Percentiles rank a stretch among this genome's conserved stretches.
phyloP scores from a whole-genome alignment of 768 basidiomycete genomes.

The Boletus barrowsii region DNA sequence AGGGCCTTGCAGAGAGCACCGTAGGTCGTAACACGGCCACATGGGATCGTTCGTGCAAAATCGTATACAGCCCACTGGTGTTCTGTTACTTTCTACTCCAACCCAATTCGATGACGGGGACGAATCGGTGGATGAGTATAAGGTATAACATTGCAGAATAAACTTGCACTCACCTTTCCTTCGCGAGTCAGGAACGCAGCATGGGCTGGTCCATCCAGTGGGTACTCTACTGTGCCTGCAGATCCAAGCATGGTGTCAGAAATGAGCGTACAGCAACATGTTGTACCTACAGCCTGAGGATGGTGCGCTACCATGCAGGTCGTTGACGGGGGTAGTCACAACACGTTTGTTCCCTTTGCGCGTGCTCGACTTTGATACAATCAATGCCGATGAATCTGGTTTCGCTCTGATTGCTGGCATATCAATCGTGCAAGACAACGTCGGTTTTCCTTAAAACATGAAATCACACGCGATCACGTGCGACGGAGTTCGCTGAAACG shows the following conservation, averaged over 20 bases:
- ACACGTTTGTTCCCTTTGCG: background rate
- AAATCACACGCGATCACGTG: too few species aligned
- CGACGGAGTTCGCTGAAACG: too few species aligned
- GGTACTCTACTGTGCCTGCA: slow-evolving; percentile 14
- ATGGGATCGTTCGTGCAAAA: slow-evolving; percentile 45
- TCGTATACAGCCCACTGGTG: slow-evolving; percentile 66
- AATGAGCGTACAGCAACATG: background rate
- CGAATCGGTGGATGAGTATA: background rate
- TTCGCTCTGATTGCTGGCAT: background rate
- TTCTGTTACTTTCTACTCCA: slow-evolving; percentile 43
- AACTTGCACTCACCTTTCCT: slow-evolving; percentile 24
- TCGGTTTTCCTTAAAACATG: too few species aligned
- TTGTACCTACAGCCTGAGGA: background rate
- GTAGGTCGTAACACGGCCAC: slow-evolving; percentile 54
- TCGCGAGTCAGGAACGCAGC: slow-evolving; percentile 22
- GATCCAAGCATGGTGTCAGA: background rate
- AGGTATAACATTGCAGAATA: background rate
- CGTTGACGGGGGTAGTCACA: background rate
- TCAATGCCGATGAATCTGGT: too few species aligned
- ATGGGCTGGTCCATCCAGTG: slow-evolving; percentile 12
- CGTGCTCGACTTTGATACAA: too few species aligned
- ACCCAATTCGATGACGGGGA: background rate
- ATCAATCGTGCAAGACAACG: too few species aligned
- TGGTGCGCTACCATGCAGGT: background rate
- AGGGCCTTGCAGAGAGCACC: slow-evolving; percentile 49